phyloP scores from a whole-genome alignment of 495 filamentous ascomycete genomes.

The Xylaria nigripes region DNA sequence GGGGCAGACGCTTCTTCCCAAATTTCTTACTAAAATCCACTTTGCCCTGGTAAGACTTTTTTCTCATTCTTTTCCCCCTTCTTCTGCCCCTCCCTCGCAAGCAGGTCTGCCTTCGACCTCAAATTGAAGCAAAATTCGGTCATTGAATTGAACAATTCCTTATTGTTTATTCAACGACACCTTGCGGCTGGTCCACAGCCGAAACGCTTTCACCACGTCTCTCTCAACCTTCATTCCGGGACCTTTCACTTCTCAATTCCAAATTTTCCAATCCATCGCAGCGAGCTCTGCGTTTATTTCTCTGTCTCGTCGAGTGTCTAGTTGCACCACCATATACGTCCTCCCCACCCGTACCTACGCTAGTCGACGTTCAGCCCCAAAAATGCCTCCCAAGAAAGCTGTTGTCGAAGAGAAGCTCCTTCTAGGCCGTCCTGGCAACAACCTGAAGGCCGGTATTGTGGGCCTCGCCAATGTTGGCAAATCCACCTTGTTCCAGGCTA shows the following conservation, averaged over 20 bases:
- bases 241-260: constrained; percentile 48
- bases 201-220: constrained; percentile 37
- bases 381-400: constrained; percentile 72
- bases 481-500: constrained; percentile 98
- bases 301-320: constrained; percentile 28
- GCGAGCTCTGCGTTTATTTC: constrained; percentile 52
- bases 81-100: not conserved
- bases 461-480: constrained; percentile 99
- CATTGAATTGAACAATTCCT: constrained; percentile 14
- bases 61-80: constrained; percentile 7
- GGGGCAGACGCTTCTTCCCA: constrained; percentile 1
- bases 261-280: constrained; percentile 46
- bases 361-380: constrained; percentile 36
- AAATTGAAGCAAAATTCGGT: constrained; percentile 7
- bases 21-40: constrained; percentile 22
- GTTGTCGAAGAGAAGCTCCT: constrained; percentile 70
- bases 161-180: constrained; percentile 16
- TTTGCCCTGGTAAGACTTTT: constrained; percentile 17
- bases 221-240: constrained; percentile 32
- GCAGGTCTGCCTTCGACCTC: constrained; percentile 12
- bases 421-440: constrained; percentile 94
- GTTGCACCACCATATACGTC: constrained; percentile 37
- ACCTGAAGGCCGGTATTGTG: constrained; percentile 98
- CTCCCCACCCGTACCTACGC: constrained; percentile 43
- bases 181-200: constrained; percentile 24